Conservation (phyloP, 164 flowering plant species). For the Santalum album region DNA sequence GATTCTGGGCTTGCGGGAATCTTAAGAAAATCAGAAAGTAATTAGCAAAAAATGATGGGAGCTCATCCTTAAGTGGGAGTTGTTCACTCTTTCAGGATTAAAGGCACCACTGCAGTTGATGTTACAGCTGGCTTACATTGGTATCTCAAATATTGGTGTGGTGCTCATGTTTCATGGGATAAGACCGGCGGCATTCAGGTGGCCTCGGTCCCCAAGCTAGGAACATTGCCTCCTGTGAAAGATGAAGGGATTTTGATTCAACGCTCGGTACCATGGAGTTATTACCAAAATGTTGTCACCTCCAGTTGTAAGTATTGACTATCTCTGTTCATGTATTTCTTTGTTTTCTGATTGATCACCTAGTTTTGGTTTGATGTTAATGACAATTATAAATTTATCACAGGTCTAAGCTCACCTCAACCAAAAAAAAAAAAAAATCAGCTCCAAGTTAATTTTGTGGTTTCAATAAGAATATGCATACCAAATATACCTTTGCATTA, state of each 20-base stretch:
- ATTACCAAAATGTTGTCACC: slow-evolving; percentile 95
- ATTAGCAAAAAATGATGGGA: no score
- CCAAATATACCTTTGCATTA: no score
- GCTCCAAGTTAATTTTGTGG: no score
- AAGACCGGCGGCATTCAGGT: slow-evolving; percentile 89
- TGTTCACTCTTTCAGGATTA: slow-evolving; percentile 32
- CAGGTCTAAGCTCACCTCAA: no score
- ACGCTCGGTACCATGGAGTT: slow-evolving; percentile 92
- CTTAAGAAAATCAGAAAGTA: no score
- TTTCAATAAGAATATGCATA: no score
- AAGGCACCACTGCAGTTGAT: slow-evolving; percentile 85
- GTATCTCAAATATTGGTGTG: slow-evolving; percentile 87
- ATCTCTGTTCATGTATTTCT: not conserved
- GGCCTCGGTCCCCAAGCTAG: slow-evolving; percentile 68
- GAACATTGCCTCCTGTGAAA: slow-evolving; percentile 58
- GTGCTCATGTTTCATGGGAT: slow-evolving; percentile 95
- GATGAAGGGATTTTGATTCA: slow-evolving; percentile 51
- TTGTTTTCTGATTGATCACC: not conserved
- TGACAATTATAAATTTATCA: not conserved
- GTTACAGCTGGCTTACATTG: slow-evolving; percentile 85
- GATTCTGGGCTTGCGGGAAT: no score
- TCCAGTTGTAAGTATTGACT: slow-evolving; percentile 68
- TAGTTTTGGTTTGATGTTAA: not conserved
- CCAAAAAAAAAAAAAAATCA: no score
- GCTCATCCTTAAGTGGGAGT: no score